A percentile compares a stretch with the other conserved stretches of the same genome.
phyloP scores from a whole-genome alignment of 768 basidiomycete genomes.

The Tylopilus plumbeoviolaceoides region DNA sequence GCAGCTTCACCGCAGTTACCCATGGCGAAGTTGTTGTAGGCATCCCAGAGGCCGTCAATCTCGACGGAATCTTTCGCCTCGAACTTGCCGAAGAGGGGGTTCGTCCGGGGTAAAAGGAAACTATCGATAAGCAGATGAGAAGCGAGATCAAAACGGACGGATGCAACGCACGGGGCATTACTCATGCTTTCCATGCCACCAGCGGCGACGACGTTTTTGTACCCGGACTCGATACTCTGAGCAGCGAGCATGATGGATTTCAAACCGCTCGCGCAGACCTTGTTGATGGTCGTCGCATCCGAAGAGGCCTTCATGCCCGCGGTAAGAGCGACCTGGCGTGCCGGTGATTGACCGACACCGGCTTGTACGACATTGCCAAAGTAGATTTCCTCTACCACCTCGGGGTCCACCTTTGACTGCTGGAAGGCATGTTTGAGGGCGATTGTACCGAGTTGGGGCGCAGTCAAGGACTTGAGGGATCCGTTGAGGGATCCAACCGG shows the following conservation, averaged over 20 bases:
- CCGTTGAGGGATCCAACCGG: constrained; percentile 94
- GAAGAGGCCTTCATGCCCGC: constrained; percentile 82
- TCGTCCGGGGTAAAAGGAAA: constrained; percentile 78
- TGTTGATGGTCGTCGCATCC: constrained; percentile 99
- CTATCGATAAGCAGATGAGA: constrained; percentile 33
- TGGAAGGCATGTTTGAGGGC: constrained; percentile 90
- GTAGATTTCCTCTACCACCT: constrained; percentile 90
- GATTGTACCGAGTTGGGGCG: constrained; percentile 83
- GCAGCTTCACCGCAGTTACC: constrained; percentile 92
- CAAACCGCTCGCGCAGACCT: constrained; percentile 97
- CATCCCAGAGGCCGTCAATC: constrained; percentile 92
- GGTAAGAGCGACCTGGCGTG: constrained; percentile 90
- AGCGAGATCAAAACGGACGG: neutral
- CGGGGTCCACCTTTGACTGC: constrained; percentile 74
- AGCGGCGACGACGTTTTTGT: constrained; percentile 82
- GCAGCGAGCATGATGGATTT: constrained; percentile 93
- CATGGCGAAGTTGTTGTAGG: constrained; percentile 98
- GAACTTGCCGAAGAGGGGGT: constrained; percentile 86
- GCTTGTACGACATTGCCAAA: constrained; percentile 98
- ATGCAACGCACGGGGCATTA: constrained; percentile 82
- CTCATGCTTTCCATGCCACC: constrained; percentile 99
- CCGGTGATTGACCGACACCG: constrained; percentile 96
- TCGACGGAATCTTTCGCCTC: constrained; percentile 84
- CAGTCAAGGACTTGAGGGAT: constrained; percentile 79
- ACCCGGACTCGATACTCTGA: constrained; percentile 84